Conservation (phyloP, 768 basidiomycete species). For the Boletus rubroflammeus region DNA sequence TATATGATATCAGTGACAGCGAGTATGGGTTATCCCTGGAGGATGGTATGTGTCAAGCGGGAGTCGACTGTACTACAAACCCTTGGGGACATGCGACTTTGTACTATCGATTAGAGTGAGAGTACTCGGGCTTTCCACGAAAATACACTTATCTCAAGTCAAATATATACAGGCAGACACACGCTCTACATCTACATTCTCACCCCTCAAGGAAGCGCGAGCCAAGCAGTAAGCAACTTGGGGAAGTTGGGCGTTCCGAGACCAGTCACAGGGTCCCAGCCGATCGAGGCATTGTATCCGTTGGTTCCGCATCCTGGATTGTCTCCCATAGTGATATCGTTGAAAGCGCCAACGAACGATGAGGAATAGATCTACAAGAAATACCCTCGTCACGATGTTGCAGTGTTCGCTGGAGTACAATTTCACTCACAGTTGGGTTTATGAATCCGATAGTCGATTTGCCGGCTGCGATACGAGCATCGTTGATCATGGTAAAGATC, state of each 20-base stretch:
- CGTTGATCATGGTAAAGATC: conserved; percentile 37
- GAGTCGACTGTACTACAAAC: too few relatives aligned
- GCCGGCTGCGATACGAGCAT: conserved; percentile 32
- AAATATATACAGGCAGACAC: neutral
- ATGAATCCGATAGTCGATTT: conserved; percentile 40
- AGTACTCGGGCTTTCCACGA: too few relatives aligned
- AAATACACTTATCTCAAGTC: too few relatives aligned
- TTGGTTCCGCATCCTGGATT: conserved; percentile 30
- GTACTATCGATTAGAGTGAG: too few relatives aligned
- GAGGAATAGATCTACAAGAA: conserved; percentile 16
- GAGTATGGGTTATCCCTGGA: too few relatives aligned
- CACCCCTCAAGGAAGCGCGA: conserved; percentile 33
- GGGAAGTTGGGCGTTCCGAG: conserved; percentile 44
- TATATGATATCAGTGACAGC: too few relatives aligned
- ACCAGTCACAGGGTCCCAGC: conserved; percentile 35
- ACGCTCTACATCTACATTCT: neutral
- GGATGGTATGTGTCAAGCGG: too few relatives aligned
- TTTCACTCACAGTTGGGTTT: conserved; percentile 41
- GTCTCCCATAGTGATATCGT: conserved; percentile 19
- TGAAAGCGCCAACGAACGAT: conserved; percentile 12
- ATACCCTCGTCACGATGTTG: neutral
- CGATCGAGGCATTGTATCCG: conserved; percentile 23
- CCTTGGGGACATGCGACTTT: too few relatives aligned
- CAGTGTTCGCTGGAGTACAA: conserved; percentile 13
- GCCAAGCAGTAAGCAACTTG: conserved; percentile 43